phyloP scores from a whole-genome alignment of 129 eudicot genomes.

The Centella asiatica region DNA sequence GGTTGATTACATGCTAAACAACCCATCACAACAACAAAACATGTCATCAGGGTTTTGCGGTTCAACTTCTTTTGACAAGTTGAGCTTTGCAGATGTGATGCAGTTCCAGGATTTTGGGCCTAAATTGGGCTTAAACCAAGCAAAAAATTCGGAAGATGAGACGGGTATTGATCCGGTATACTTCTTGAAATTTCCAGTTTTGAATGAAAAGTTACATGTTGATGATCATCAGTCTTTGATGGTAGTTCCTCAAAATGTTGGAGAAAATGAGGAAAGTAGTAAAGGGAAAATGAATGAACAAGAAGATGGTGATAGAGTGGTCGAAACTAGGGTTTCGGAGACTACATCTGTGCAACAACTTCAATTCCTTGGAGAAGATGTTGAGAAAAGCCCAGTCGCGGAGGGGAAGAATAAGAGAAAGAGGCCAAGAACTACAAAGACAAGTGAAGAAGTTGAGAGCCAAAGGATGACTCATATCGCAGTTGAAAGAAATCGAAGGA shows the following conservation, averaged over 20 bases:
- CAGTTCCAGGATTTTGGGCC: constrained; percentile 92
- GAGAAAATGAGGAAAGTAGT: constrained; percentile 24
- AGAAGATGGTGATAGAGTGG: constrained; percentile 27
- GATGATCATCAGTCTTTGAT: constrained; percentile 28
- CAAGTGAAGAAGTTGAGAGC: constrained; percentile 93
- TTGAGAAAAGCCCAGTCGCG: constrained; percentile 30
- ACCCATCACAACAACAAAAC: constrained; percentile 22
- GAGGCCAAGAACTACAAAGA: constrained; percentile 77
- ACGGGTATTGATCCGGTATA: constrained; percentile 56
- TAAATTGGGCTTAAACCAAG: constrained; percentile 54
- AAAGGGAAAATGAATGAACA: constrained; percentile 17
- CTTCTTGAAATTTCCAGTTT: constrained; percentile 72
- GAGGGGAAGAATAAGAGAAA: constrained; percentile 76
- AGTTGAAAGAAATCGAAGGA: constrained; percentile 87
- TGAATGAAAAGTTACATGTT: constrained; percentile 44
- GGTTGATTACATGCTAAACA: constrained; percentile 57
- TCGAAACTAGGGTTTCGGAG: constrained; percentile 30
- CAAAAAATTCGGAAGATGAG: constrained; percentile 39
- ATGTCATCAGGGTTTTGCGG: constrained; percentile 25
- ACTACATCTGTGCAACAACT: constrained; percentile 31
- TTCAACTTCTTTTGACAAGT: constrained; percentile 46
- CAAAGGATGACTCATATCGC: constrained; percentile 99
- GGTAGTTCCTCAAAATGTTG: constrained; percentile 29
- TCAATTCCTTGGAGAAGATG: constrained; percentile 41
- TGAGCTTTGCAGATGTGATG: constrained; percentile 96